Conservation (phyloP, 2,329 filamentous ascomycete genomes). For the Dactylellina parvicollis region DNA sequence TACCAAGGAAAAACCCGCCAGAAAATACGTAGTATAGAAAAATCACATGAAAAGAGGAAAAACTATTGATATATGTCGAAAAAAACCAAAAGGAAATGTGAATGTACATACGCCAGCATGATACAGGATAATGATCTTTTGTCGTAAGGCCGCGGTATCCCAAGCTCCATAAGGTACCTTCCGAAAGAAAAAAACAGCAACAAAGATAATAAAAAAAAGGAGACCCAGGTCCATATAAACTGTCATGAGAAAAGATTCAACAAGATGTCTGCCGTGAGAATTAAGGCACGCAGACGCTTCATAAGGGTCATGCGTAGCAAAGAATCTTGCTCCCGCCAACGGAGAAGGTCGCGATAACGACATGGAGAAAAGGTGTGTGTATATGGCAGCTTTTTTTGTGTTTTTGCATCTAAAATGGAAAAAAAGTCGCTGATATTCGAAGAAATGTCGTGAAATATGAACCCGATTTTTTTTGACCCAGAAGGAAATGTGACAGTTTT, state of each 20-base stretch:
- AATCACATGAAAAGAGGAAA: conserved; percentile 46
- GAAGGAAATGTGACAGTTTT: conserved; percentile 33
- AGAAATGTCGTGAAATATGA: conserved; percentile 7
- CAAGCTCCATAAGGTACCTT: conserved; percentile 37
- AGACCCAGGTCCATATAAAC: conserved; percentile 37
- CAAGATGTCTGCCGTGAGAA: conserved; percentile 24
- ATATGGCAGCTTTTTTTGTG: conserved; percentile 24
- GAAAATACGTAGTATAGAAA: conserved; percentile 35
- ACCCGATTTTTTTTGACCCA: conserved; percentile 37
- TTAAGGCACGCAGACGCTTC: conserved; percentile 16
- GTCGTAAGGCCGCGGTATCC: conserved; percentile 42
- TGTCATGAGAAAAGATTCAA: conserved; percentile 42
- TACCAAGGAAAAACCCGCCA: conserved; percentile 38
- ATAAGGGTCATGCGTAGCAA: background rate
- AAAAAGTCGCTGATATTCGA: conserved; percentile 23
- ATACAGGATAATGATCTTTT: conserved; percentile 54
- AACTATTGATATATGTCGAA: conserved; percentile 46
- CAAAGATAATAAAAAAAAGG: conserved; percentile 38
- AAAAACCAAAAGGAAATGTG: conserved; percentile 37
- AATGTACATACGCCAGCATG: conserved; percentile 55
- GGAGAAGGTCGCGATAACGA: background rate
- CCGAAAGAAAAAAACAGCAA: conserved; percentile 35
- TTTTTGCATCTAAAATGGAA: conserved; percentile 13
- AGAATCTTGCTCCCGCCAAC: too few species aligned
- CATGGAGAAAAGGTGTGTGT: background rate